phyloP scores from a whole-genome alignment of 352 stramenopile genomes.

The Phytophthora foliorum region DNA sequence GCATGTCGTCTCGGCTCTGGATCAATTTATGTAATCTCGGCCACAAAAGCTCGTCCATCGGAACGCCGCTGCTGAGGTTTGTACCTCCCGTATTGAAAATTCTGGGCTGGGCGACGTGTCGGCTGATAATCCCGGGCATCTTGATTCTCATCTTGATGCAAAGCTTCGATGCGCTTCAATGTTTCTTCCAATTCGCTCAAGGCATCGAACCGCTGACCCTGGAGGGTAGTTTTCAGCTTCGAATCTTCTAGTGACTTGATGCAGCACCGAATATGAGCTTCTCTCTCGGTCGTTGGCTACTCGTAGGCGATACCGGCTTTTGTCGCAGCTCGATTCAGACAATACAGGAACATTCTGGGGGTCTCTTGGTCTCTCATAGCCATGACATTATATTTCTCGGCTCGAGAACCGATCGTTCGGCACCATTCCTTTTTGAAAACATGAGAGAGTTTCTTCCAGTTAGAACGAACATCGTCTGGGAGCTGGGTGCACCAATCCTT shows the following conservation, averaged over 20 bases:
- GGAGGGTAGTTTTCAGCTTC: background rate
- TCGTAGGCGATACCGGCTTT: background rate
- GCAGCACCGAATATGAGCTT: slow-evolving; percentile 4
- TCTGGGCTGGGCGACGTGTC: background rate
- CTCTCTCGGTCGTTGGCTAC: background rate
- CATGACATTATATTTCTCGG: too few species aligned
- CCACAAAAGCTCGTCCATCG: background rate
- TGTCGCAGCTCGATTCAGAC: background rate
- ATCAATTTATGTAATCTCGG: too few species aligned
- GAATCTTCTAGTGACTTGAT: background rate
- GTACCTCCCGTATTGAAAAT: slow-evolving; percentile 4
- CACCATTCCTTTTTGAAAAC: too few species aligned
- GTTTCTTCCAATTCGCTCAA: background rate
- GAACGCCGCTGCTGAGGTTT: background rate
- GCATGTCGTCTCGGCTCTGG: too few species aligned
- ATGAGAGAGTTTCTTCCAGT: too few species aligned
- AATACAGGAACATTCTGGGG: slow-evolving; percentile 3
- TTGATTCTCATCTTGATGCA: background rate
- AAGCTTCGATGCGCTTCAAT: background rate
- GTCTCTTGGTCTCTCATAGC: background rate
- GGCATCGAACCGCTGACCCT: background rate
- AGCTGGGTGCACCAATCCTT: slow-evolving; percentile 4
- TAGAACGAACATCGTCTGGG: background rate
- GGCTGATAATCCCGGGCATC: background rate
- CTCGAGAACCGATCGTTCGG: too few species aligned